Base-by-base conservation (phyloP, 257 asterid genomes). In the Thymus quinquecostatus region DNA sequence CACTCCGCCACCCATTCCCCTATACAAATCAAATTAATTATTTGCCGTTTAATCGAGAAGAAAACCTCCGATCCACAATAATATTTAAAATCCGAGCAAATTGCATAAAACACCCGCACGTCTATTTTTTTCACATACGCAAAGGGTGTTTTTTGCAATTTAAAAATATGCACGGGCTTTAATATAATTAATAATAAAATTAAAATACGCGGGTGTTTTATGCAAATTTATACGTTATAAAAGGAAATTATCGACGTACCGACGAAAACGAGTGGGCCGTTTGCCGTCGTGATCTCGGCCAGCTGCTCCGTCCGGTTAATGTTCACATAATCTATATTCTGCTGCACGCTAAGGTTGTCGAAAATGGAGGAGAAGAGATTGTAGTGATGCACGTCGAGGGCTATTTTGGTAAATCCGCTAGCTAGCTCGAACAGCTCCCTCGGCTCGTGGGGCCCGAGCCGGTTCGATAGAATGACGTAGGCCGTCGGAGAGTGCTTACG, bases 1-100 rank as follows among this genome's bases (percentile, higher is more conserved):
- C 93, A 90, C 81, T 88, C 97, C 2, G 87, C 88, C 6, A 77
- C 90, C 97, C 97, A 90, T 82, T 88, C 97, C 33, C 97, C 96
- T 89, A 21, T 21, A 70, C 69, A 36, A 60, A 33, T 33, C 5
- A 32, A 43, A 3, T 41, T 5, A 41, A 41, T 5, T 38, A 38
- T 14, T 14, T 10, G 0, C 28, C 38, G 38, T 34, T 38, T 27
- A 2, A 7, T 10, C 6, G 3, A 54, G 34, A 54, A 9, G 10
- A 28, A 55, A 28, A 27, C 33, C 3, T 27, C 36, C 8, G 3
- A 2, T 28, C 32, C 59, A 54, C 8, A 27, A 54, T 27, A 2
- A 27, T 12, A 48, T 4, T 36, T 36, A 3, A 2, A 36, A 36
- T 2, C 4, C 3, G 3, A 36, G 40, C 5, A 1, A 36, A 36